Evolutionary conservation across 345 rosid genomes (phyloP).

Genomic region (Populus nigra): DNA sequence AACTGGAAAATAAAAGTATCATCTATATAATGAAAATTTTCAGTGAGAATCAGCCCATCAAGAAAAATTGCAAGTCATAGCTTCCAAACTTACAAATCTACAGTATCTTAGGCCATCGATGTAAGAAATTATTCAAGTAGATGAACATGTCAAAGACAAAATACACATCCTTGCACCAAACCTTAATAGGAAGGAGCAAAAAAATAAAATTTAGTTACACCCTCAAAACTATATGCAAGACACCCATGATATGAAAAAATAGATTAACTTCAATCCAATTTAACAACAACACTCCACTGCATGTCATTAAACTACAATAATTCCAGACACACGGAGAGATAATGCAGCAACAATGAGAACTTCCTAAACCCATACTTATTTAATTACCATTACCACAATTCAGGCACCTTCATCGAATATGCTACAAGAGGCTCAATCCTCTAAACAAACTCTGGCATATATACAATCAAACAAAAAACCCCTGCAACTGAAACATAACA

Average conservation of each 20-base stretch:
- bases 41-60: not conserved
- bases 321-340: not conserved
- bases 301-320: not conserved
- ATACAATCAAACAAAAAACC: not conserved
- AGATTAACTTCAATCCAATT: not conserved
- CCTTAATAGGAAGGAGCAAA: not conserved
- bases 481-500: not conserved
- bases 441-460: not conserved
- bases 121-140: not conserved
- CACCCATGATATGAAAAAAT: not conserved
- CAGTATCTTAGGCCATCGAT: not conserved
- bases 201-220: not conserved
- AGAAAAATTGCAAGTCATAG: not conserved
- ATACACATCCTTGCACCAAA: not conserved
- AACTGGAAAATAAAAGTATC: not conserved
- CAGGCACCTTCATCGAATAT: not conserved
- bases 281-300: not conserved
- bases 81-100: not conserved
- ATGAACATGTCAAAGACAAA: not conserved
- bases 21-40: not conserved
- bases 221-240: not conserved
- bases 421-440: not conserved
- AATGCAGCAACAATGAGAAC: not conserved
- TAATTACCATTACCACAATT: not conserved
- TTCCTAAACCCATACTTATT: not conserved